Percentiles rank a stretch among this genome's conserved stretches.
Conservation (phyloP, 768 basidiomycete genomes). For the Tricholoma sp. region DNA sequence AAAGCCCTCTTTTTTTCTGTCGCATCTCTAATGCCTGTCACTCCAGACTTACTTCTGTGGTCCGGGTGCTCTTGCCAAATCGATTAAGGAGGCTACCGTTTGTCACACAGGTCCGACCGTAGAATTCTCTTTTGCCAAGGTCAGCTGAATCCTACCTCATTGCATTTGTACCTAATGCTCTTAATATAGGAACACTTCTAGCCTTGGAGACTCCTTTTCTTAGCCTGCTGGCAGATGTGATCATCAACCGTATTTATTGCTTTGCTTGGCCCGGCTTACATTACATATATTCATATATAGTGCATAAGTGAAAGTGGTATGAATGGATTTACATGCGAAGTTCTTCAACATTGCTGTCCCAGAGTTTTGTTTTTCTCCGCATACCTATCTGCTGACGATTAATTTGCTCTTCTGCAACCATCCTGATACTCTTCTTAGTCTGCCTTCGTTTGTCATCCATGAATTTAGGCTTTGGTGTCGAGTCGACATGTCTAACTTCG, state of each 20-base stretch:
- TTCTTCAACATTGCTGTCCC: slow-evolving; percentile 40
- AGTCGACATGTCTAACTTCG: slow-evolving; percentile 46
- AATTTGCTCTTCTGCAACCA: slow-evolving; percentile 73
- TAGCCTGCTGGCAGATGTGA: no score
- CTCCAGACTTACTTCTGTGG: slow-evolving; percentile 85
- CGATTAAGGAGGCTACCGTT: slow-evolving; percentile 68
- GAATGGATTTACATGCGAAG: slow-evolving; percentile 21
- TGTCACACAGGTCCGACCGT: slow-evolving; percentile 51
- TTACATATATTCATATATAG: neutral
- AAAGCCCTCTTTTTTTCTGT: slow-evolving; percentile 1
- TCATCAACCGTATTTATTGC: neutral
- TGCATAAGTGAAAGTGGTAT: neutral
- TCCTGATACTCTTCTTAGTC: slow-evolving; percentile 67
- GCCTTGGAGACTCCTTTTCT: neutral
- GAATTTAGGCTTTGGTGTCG: slow-evolving; percentile 12
- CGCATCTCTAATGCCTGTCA: slow-evolving; percentile 4
- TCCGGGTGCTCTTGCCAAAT: slow-evolving; percentile 67
- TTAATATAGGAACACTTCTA: slow-evolving; percentile 24
- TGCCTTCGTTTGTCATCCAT: slow-evolving; percentile 6
- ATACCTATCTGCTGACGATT: slow-evolving; percentile 42
- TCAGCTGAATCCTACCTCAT: neutral
- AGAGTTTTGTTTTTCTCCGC: slow-evolving; percentile 34
- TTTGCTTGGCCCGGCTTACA: neutral
- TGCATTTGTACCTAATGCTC: neutral
- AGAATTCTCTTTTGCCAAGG: slow-evolving; percentile 82